phyloP scores from a whole-genome alignment of 176 grass and related monocot genomes.

The Alopecurus myosuroides region DNA sequence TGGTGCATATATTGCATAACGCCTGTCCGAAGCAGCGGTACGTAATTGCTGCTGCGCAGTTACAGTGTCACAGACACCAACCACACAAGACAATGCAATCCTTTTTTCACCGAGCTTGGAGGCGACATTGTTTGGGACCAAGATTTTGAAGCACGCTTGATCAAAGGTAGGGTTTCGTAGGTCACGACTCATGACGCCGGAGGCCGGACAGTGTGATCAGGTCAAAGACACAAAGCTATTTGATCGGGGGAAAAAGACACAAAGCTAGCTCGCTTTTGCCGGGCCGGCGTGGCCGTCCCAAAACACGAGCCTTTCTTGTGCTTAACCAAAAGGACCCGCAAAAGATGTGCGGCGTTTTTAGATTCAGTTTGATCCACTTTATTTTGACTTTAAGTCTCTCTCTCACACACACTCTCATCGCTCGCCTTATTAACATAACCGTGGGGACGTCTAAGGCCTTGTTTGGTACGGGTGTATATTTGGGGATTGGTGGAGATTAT shows the following conservation, averaged over 20 bases:
- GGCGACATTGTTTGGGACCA: neutral
- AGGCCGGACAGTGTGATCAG: neutral
- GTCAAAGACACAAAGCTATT: constrained; percentile 15
- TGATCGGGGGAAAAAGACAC: neutral
- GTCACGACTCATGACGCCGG: neutral
- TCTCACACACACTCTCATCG: neutral
- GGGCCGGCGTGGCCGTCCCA: constrained; percentile 28
- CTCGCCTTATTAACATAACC: constrained; percentile 16
- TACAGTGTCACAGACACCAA: neutral
- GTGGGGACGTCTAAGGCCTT: constrained; percentile 1
- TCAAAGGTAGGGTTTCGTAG: neutral
- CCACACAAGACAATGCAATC: neutral
- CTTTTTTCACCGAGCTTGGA: neutral
- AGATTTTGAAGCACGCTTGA: neutral
- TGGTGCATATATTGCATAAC: neutral
- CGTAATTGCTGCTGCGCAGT: neutral
- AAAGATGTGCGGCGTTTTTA: constrained; percentile 28
- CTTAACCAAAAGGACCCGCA: constrained; percentile 21
- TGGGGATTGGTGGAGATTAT: too few species aligned
- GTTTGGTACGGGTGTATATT: too few species aligned
- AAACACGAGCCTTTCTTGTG: constrained; percentile 9
- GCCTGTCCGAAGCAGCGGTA: neutral
- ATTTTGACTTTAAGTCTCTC: constrained; percentile 29
- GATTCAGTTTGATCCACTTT: constrained; percentile 33
- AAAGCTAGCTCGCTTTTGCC: constrained; percentile 7